Evolutionary conservation across 768 basidiomycete genomes (phyloP).

Genomic region (Pleurotus platypus): DNA sequence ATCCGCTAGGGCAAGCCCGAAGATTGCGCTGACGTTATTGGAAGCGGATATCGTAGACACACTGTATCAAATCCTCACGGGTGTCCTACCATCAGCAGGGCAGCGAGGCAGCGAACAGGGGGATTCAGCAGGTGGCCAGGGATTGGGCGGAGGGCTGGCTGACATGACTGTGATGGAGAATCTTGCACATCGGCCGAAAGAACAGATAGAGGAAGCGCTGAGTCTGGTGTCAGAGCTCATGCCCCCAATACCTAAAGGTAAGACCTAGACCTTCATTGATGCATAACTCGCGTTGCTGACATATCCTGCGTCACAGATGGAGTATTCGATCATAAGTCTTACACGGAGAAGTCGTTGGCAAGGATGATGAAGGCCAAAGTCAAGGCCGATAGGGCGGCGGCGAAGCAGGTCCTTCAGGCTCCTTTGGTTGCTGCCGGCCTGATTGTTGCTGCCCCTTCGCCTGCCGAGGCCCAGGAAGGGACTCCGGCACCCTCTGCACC

Average conservation of each 20-base stretch:
- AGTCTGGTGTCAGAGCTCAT: conserved; percentile 87
- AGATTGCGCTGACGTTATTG: conserved; percentile 79
- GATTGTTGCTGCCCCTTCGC: conserved; percentile 9
- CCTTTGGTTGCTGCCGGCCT: conserved; percentile 17
- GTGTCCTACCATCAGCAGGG: conserved; percentile 75
- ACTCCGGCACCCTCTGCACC: conserved; percentile 19
- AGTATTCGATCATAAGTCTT: conserved; percentile 88
- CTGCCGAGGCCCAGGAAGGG: conserved; percentile 11
- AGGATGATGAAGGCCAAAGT: conserved; percentile 79
- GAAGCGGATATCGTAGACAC: conserved; percentile 93
- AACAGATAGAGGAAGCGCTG: conserved; percentile 93
- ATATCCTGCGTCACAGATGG: conserved; percentile 56
- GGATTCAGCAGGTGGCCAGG: conserved; percentile 61
- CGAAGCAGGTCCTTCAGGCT: conserved; percentile 45
- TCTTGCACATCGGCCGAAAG: conserved; percentile 92
- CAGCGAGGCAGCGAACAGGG: conserved; percentile 58
- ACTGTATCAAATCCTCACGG: conserved; percentile 92
- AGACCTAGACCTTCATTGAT: conserved; percentile 16
- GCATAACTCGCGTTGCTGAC: not conserved
- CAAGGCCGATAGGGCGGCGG: conserved; percentile 75
- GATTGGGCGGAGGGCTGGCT: conserved; percentile 82
- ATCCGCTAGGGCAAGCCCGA: conserved; percentile 83
- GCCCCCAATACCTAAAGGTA: conserved; percentile 91
- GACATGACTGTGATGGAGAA: conserved; percentile 99
- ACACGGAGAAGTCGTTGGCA: conserved; percentile 81